Conservation (phyloP, 2,329 filamentous ascomycete genomes). For the Orbilia javanica region DNA sequence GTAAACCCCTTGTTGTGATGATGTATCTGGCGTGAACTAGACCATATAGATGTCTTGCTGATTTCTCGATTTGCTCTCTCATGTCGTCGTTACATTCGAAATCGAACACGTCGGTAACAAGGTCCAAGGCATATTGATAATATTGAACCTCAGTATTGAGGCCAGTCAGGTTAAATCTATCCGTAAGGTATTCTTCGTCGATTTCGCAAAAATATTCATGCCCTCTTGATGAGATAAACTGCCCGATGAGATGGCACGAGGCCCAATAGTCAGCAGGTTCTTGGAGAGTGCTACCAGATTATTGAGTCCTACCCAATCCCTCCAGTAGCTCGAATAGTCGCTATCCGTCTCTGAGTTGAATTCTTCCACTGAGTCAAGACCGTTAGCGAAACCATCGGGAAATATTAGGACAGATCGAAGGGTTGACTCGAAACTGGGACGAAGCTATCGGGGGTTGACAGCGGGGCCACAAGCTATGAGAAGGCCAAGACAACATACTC, state of each 20-base stretch:
- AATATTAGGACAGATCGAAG: neutral
- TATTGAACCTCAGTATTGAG: conserved; percentile 98
- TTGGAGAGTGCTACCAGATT: conserved; percentile 8
- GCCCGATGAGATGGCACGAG: conserved; percentile 34
- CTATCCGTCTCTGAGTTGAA: conserved; percentile 98
- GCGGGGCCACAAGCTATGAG: neutral
- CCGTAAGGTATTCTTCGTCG: conserved; percentile 97
- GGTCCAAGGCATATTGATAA: conserved; percentile 97
- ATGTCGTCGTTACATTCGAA: conserved; percentile 99
- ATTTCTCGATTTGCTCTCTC: conserved; percentile 97
- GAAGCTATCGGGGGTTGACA: conserved; percentile 16
- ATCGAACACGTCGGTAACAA: conserved; percentile 98
- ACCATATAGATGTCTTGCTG: conserved; percentile 92
- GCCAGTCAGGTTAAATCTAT: conserved; percentile 97
- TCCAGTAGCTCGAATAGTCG: conserved; percentile 99
- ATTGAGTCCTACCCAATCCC: conserved; percentile 88
- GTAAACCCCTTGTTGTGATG: conserved; percentile 90
- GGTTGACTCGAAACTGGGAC: neutral
- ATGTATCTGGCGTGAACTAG: conserved; percentile 97
- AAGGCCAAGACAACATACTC: conserved; percentile 21
- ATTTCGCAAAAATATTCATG: conserved; percentile 99
- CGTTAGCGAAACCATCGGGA: conserved; percentile 2
- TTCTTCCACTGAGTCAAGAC: conserved; percentile 77
- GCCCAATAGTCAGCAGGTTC: conserved; percentile 9
- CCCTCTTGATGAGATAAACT: conserved; percentile 98